Percentiles rank a stretch among this genome's conserved stretches.
phyloP scores from a whole-genome alignment of 176 grass and related monocot species.

The Tillandsia fasciculata region DNA sequence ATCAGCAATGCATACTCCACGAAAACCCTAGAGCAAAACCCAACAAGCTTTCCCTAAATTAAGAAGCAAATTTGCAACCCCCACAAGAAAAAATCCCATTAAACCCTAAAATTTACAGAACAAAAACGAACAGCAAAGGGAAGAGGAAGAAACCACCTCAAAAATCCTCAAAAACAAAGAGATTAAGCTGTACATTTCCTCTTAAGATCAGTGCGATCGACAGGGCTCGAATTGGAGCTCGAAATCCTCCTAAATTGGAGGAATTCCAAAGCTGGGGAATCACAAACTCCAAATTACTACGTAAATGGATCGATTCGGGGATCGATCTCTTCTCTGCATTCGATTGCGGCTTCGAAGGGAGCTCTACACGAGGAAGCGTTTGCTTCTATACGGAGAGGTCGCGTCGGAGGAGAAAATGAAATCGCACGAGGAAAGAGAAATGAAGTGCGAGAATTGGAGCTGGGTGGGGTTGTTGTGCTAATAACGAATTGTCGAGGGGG shows the following conservation, averaged over 20 bases:
- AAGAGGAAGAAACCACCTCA: not conserved
- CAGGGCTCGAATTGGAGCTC: not conserved
- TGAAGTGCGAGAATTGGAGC: too few species aligned
- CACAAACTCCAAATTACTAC: not conserved
- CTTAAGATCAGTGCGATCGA: not conserved
- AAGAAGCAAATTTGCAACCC: not conserved
- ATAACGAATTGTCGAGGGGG: too few species aligned
- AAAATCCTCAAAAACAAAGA: not conserved
- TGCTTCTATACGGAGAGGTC: not conserved
- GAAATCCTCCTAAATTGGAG: not conserved
- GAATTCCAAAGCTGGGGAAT: not conserved
- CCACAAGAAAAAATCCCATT: not conserved
- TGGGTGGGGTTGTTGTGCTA: too few species aligned
- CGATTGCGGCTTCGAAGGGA: not conserved
- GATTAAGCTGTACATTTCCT: not conserved
- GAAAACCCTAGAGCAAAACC: not conserved
- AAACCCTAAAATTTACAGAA: constrained; percentile 3
- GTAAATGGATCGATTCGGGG: not conserved
- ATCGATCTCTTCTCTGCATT: not conserved
- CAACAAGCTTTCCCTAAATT: not conserved
- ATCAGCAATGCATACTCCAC: not conserved
- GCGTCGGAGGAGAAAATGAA: not conserved
- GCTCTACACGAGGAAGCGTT: not conserved
- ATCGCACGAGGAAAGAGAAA: too few species aligned
- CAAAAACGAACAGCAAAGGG: not conserved